Evolutionary conservation across 495 filamentous ascomycete species (phyloP), one percentile per base, ranked within the genome.

Genomic region (Lasiosphaeris hirsuta): DNA sequence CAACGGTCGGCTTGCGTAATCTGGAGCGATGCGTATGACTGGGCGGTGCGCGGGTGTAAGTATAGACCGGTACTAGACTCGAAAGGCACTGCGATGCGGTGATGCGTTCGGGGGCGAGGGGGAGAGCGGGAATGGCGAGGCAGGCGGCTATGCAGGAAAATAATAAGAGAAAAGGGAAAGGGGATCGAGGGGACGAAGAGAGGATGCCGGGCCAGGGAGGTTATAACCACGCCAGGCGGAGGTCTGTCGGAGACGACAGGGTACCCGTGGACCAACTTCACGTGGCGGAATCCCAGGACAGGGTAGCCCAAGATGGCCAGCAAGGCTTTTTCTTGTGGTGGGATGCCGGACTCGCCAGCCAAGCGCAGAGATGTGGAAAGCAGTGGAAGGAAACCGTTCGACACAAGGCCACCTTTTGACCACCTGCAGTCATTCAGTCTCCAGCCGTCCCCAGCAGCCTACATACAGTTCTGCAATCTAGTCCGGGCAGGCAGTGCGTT

Each of bases 311-410:
- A 41, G 51, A 15, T 45, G 23, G 42, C 42, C 14, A 38, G 51
- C 51, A 19, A 23, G 15, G 53, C 18, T 38, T 23, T 18, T 11
- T 49, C 57, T 9, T 9, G 49, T 30, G 41, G 57, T 44, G 38
- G 56, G 38, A 23, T 51, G 55, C 14, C 30, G 37, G 17, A 15
- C 37, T 33, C 34, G 51, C 62, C 56, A 43, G 40, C 44, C 44
- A 54, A 60, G 58, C 23, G 23, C 23, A 30, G 23, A 30, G 23
- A 30, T 30, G 55, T 68, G 65, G 67, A 69, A 69, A 62, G 23
- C 23, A 30, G 23, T 65, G 58, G 62, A 51, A 65, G 60, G 67
- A 69, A 69, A 59, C 46, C 51, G 62, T 63, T 65, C 50, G 63
- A 65, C 56, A 33, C 7, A 33, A 50, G 38, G 51, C 15, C 23